Percentiles rank a stretch among this genome's conserved stretches.
These are phyloP conservation scores for Hemileccinum rubropunctum DNA, from an alignment of 768 basidiomycete genomes.

Conservation along the genomic window DNA sequence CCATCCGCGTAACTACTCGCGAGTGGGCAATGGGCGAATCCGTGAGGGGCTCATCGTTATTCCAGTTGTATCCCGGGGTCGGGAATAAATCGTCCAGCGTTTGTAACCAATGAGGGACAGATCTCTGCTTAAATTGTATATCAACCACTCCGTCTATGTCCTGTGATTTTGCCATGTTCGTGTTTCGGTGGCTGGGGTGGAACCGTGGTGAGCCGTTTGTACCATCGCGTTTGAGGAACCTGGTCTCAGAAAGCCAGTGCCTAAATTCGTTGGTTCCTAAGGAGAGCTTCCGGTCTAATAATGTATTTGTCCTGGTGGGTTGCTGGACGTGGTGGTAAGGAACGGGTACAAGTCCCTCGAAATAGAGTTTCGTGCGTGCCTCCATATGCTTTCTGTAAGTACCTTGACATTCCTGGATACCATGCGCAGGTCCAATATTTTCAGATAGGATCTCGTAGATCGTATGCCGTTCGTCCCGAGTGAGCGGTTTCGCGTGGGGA, in stretches of 20 bases:
- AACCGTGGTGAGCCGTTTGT: conserved; percentile 11
- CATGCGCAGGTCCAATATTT: conserved; percentile 43
- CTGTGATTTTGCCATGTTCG: conserved; percentile 10
- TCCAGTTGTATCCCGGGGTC: conserved; percentile 1
- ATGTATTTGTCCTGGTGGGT: conserved; percentile 3
- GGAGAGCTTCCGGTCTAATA: conserved; percentile 13
- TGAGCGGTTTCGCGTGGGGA: conserved; percentile 31
- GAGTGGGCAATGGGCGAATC: conserved; percentile 29
- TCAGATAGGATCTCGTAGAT: conserved; percentile 51
- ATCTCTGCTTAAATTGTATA: conserved; percentile 6
- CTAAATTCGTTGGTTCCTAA: conserved; percentile 27
- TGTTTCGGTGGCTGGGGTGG: conserved; percentile 11
- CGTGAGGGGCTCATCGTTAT: conserved; percentile 7
- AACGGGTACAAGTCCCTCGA: conserved; percentile 37
- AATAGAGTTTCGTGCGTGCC: conserved; percentile 45
- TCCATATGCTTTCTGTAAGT: conserved; percentile 53
- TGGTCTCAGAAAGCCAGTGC: conserved; percentile 31
- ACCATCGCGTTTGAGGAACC: conserved; percentile 22
- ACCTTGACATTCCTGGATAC: conserved; percentile 50
- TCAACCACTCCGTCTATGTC: conserved; percentile 3
- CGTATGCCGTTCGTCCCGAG: conserved; percentile 44
- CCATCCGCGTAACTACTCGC: conserved; percentile 8
- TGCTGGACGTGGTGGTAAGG: conserved; percentile 17
- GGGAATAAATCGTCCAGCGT: conserved; percentile 30
- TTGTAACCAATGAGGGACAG: conserved; percentile 7